Conservation (phyloP, 2,329 filamentous ascomycete species). For the Ophiocordyceps camponoti-saundersi region DNA sequence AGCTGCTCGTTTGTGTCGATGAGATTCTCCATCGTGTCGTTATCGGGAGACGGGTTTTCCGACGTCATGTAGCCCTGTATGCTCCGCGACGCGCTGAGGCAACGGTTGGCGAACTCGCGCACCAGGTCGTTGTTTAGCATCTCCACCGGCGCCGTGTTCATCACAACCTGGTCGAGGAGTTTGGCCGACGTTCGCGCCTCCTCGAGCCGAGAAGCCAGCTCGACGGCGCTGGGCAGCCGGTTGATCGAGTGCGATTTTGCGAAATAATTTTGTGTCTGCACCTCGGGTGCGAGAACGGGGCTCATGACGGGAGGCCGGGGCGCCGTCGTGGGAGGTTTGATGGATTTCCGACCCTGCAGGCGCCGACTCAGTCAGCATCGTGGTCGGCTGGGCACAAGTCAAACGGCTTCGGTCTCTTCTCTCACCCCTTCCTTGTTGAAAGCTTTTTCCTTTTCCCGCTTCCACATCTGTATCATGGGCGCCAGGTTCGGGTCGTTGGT, state of each 20-base stretch:
- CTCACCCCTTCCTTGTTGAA: background rate
- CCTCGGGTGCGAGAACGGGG: constrained; percentile 8
- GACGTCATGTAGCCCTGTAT: constrained; percentile 76
- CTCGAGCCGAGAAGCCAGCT: constrained; percentile 70
- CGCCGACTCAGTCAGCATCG: background rate
- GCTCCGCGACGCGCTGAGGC: constrained; percentile 60
- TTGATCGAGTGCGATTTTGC: constrained; percentile 30
- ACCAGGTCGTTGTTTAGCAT: constrained; percentile 74
- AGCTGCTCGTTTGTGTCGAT: constrained; percentile 93
- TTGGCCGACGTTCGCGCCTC: constrained; percentile 84
- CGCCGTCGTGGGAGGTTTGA: constrained; percentile 2
- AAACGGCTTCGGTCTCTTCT: background rate
- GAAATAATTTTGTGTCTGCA: constrained; percentile 39
- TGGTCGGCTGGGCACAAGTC: background rate
- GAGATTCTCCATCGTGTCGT: constrained; percentile 81
- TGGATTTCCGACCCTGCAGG: constrained; percentile 2
- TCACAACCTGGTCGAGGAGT: constrained; percentile 78
- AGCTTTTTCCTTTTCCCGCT: constrained; percentile 62
- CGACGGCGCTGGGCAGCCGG: constrained; percentile 48
- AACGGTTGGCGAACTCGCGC: constrained; percentile 80
- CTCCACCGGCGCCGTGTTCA: constrained; percentile 64
- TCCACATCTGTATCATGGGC: constrained; percentile 72
- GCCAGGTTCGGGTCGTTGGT: constrained; percentile 56
- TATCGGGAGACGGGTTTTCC: constrained; percentile 67
- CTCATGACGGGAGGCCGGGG: constrained; percentile 4